Evolutionary conservation across 805 yeast species (phyloP), one percentile per base, ranked within the genome.

Genomic region (Lipomyces yamanashiensis): DNA sequence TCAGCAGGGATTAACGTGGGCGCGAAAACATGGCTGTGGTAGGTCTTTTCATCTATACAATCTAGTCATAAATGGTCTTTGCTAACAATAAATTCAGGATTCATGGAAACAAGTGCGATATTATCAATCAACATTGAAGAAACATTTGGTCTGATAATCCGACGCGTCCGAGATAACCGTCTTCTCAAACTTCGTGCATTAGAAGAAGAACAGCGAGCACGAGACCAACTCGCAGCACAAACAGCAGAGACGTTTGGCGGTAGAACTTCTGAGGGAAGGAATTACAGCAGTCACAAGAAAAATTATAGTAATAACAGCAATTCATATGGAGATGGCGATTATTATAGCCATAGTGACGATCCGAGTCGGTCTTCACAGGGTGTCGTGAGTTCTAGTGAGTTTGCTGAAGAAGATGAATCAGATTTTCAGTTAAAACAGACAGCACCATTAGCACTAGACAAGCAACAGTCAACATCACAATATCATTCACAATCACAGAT

Each of bases 41-140:
- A 45, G 17, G 66, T 45, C 28, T 17, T 23, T 48, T 21, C 23
- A 7, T n/a, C 12, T n/a, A 56, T n/a, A 0, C 17, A 13, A 28
- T 13, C 23, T 15, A 2, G 17, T 2, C 15, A 54, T 10, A 5
- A 12, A 6, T 3, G 6, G 8, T 10, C 17, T 21, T 21, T 12
- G 7, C n/a, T 40, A 40, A 50, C 17, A 37, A 10, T 1, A 7
- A n/a, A 13, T 60, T 82, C 87, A 62, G 90, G 89, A 47, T 92
- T 91, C 74, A 82, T 90, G 75, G 98, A 92, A 76, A 91, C 97
- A 4, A 85, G 91, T 55, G 97, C 97, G 17, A 90, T 90, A 75
- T 89, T 88, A 71, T 87, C 90, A 70, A 85, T 88, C 71, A 90
- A 92, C 71, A 96, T 92, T 48, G 93, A 88, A 72, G 88, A 86